Conservation (phyloP, 805 yeast genomes). For the Starmerella tilneyi region DNA sequence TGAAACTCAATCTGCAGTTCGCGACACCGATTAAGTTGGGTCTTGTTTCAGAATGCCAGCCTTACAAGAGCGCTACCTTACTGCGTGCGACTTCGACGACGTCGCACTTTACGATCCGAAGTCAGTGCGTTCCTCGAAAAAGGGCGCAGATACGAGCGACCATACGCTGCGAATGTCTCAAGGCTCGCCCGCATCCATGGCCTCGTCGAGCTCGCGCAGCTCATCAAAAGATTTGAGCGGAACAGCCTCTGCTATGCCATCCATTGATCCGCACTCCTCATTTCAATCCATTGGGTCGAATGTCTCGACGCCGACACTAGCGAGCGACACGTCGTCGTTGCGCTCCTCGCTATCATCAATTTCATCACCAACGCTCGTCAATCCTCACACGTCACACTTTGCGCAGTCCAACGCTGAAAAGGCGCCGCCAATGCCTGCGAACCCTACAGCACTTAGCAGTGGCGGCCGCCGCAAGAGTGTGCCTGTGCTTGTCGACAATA, state of each 20-base stretch:
- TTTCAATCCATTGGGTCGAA: slow-evolving; percentile 15
- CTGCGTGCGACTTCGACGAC: slow-evolving; percentile 22
- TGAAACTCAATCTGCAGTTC: neutral
- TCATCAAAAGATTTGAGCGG: neutral
- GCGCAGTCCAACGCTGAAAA: neutral
- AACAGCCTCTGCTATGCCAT: neutral
- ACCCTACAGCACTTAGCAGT: neutral
- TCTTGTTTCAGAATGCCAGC: slow-evolving; percentile 13
- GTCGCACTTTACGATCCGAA: slow-evolving; percentile 17
- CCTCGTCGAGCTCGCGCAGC: slow-evolving; percentile 2
- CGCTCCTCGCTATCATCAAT: slow-evolving; percentile 22
- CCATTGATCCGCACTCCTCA: slow-evolving; percentile 11
- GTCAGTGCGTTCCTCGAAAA: neutral
- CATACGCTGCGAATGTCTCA: slow-evolving; percentile 3
- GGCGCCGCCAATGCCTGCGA: neutral
- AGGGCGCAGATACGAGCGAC: neutral
- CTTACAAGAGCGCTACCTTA: slow-evolving; percentile 8
- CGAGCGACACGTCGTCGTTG: slow-evolving; percentile 24
- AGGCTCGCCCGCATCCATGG: neutral
- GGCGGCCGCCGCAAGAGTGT: slow-evolving; percentile 17
- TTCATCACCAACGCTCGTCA: slow-evolving; percentile 20
- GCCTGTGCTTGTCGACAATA: slow-evolving; percentile 21
- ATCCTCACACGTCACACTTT: neutral
- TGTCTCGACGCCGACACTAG: slow-evolving; percentile 23
- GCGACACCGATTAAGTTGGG: neutral